phyloP scores from a whole-genome alignment of 768 basidiomycete species.

The Paxillus involutus region DNA sequence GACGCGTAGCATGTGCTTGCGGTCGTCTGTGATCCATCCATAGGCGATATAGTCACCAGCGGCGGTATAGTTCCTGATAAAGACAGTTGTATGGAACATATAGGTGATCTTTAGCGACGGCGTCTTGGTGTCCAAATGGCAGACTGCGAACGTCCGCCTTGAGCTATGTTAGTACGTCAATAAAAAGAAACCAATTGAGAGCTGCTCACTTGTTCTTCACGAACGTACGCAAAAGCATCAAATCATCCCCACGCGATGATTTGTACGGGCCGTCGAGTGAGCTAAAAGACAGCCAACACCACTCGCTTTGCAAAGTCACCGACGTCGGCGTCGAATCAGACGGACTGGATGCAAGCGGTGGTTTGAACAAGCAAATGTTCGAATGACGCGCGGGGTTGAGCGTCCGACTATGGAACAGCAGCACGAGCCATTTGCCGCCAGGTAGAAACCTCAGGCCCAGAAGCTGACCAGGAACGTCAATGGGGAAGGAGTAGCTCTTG shows the following conservation, averaged over 20 bases:
- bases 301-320: conserved; percentile 29
- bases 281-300: conserved; percentile 24
- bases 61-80: conserved; percentile 24
- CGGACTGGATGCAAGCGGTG: conserved; percentile 5
- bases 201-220: conserved; percentile 23
- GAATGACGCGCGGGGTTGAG: conserved; percentile 30
- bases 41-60: conserved; percentile 7
- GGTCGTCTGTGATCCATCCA: conserved; percentile 6
- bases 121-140: conserved; percentile 23
- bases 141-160: conserved; percentile 27
- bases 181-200: not conserved
- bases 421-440: conserved; percentile 28
- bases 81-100: conserved; percentile 21
- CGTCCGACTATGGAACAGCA: conserved; percentile 31
- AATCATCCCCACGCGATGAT: conserved; percentile 29
- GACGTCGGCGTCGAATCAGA: conserved; percentile 5
- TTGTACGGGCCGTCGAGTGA: conserved; percentile 28
- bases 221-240: conserved; percentile 27
- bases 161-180: not conserved
- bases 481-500: conserved; percentile 25
- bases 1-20: conserved; percentile 8
- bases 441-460: conserved; percentile 31
- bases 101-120: conserved; percentile 27
- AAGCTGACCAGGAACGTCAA: conserved; percentile 30
- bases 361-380: conserved; percentile 28